Percentiles rank a stretch among this genome's conserved stretches.
Conservation (phyloP, 768 basidiomycete genomes). For the Kockovaella imperatae region DNA sequence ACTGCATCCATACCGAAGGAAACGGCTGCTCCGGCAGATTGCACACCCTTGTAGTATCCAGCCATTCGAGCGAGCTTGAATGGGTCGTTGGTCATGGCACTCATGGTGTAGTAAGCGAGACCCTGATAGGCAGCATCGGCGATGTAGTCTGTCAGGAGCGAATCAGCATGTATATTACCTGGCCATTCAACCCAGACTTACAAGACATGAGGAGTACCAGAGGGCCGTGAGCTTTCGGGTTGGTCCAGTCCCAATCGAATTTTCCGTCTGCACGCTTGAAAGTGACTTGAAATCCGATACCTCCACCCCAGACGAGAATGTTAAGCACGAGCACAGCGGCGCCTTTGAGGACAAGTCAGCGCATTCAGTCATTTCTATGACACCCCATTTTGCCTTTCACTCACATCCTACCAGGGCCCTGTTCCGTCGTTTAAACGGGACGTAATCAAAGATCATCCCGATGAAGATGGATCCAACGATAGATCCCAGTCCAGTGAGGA, state of each 20-base stretch:
- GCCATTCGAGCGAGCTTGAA: conserved; percentile 49
- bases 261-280: conserved; percentile 37
- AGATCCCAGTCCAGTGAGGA: conserved; percentile 47
- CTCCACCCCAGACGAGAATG: conserved; percentile 47
- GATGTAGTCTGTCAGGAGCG: conserved; percentile 45
- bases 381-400: too few relatives aligned
- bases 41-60: conserved; percentile 49
- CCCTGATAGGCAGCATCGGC: conserved; percentile 35
- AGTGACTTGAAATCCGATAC: conserved; percentile 47
- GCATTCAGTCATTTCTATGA: too few relatives aligned
- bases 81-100: conserved; percentile 49
- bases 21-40: conserved; percentile 46
- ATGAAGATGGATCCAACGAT: conserved; percentile 49
- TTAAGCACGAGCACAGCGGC: conserved; percentile 40
- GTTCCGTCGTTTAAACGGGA: conserved; percentile 43
- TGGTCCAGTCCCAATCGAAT: conserved; percentile 21
- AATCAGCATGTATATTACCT: neutral
- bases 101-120: conserved; percentile 27
- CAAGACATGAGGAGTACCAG: conserved; percentile 9
- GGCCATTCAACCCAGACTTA: neutral
- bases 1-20: conserved; percentile 51
- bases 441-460: conserved; percentile 48
- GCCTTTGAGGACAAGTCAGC: too few relatives aligned
- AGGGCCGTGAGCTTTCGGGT: conserved; percentile 44
- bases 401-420: conserved; percentile 47